Base-by-base conservation (phyloP, 495 filamentous ascomycete species). In the Trichoderma gamsii region DNA sequence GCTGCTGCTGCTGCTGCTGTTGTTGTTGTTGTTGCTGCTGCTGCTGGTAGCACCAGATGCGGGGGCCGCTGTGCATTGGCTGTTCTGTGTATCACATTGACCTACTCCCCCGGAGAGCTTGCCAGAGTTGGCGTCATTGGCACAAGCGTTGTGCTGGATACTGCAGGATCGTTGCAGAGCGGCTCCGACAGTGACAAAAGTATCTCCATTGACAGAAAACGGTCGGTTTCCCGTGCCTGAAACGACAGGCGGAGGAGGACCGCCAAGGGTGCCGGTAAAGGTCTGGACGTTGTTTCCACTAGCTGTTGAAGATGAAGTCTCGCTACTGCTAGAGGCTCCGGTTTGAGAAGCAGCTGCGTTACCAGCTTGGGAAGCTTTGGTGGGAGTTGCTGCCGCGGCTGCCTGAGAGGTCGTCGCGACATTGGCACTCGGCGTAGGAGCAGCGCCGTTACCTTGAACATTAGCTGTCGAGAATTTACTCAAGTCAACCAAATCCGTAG, bases 231-330 rank as follows among this genome's bases (percentile, higher is more conserved):
- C 77, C 7, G 81, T 74, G 52, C 77, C 73, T 70, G 74, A 78
- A 70, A 80, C 73, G 41, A 87, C 81, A 12, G 85, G 73, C 6
- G 85, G 81, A 4, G 84, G 72, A 7, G 79, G 69, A 13, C 83
- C 82, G 68, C 86, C 86, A 43, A 88, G 82, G 63, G 73, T 72
- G 63, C 84, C 84, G 64, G 78, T 82, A 80, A 87, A 88, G 65
- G 79, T 72, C 75, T 88, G 86, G 56, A 87, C 78, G 72, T 87
- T 82, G 71, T 70, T 72, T 25, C 73, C 43, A 18, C 43, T 51
- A 51, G 70, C 46, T 16, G 67, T 67, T 68, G 67, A 38, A 35
- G 67, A 66, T 68, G 67, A 38, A 35, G 49, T 35, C 38, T 65
- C n/a, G 7, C 2, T 44, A 7, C 41, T 16, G 41, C 29, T 66